A percentile compares a stretch with the other conserved stretches of the same genome.
Conservation (phyloP, 2,329 filamentous ascomycete species). For the Akanthomyces dipterigenus region DNA sequence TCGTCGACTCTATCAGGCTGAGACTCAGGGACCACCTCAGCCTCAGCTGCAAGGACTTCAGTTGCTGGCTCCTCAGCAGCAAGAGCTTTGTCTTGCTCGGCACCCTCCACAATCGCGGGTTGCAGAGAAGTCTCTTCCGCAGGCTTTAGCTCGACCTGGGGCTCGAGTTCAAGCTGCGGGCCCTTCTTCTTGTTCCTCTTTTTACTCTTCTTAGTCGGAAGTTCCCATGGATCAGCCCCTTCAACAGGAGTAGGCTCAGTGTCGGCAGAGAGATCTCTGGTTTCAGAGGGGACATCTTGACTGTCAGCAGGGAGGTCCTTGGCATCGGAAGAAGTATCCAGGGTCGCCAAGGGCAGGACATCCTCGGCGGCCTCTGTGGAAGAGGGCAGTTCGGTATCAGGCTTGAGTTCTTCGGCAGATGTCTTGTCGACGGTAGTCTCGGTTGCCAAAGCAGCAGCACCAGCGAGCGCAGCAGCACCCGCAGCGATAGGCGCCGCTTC, state of each 20-base stretch:
- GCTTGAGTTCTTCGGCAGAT: slow-evolving; percentile 5
- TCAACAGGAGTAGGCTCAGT: slow-evolving; percentile 12
- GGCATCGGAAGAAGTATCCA: too few species aligned
- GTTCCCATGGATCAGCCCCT: slow-evolving; percentile 13
- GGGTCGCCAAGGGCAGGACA: too few species aligned
- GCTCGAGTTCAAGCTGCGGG: not conserved
- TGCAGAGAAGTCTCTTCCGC: not conserved
- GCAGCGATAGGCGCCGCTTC: not conserved
- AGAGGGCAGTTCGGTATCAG: not conserved
- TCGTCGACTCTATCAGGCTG: not conserved
- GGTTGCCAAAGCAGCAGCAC: not conserved
- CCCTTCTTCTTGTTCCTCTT: slow-evolving; percentile 15
- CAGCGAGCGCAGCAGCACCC: not conserved
- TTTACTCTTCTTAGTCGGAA: slow-evolving; percentile 15
- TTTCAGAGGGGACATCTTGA: not conserved
- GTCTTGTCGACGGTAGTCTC: not conserved
- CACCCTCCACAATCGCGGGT: not conserved
- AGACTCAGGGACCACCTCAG: not conserved
- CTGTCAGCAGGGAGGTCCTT: not conserved
- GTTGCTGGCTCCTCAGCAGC: not conserved
- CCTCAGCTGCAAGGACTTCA: not conserved
- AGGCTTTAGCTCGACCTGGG: not conserved
- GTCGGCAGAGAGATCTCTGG: not conserved
- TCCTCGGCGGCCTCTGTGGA: not conserved
- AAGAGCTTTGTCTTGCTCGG: not conserved